Evolutionary conservation across 345 rosid species (phyloP), one percentile per base, ranked within the genome.

Genomic region (Corchorus olitorius): DNA sequence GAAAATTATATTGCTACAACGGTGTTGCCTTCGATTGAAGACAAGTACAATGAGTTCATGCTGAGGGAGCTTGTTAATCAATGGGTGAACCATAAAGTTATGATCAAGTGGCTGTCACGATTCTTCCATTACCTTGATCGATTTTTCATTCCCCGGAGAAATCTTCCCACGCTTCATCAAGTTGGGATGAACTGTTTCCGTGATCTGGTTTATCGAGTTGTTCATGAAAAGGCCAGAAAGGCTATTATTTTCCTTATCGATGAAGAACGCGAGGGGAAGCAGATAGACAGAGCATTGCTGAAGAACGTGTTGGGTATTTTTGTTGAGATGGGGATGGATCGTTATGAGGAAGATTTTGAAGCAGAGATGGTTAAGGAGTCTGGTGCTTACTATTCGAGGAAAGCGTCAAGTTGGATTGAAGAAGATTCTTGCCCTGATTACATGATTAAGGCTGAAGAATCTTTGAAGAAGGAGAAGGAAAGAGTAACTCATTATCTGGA

Each of bases 381-480:
- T 27, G 27, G 27, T 27, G 27, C 27, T 27, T 27, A 27, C 27
- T 27, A 27, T 27, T 27, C 27, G 27, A 27, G 27, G 27, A 27
- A 27, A 27, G 27, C 98, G 54, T 85, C 98, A 62, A 87, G 75
- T 78, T 95, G 99, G 98, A 93, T 93, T 75, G 72, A 72, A 58
- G 91, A 86, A 61, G 93, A 91, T 83, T 91, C 97, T 62, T 91
- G 97, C 79, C 94, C 93, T 27, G 91, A 86, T 54, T 96, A 96
- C 83, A 84, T 96, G 97, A 64, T 89, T 74, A 93, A 93, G 91
- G 99, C 75, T 79, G 99, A 97, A 84, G 98, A 94, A 77, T 97
- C 97, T 80, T 81, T 94, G 65, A 94, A 86, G 87, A 87, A 89
- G 87, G 99, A 97, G 85, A 89, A 87, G 82, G 97, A 94, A 41